phyloP scores from a whole-genome alignment of 164 flowering plant species.

The Hamamelis virginiana region DNA sequence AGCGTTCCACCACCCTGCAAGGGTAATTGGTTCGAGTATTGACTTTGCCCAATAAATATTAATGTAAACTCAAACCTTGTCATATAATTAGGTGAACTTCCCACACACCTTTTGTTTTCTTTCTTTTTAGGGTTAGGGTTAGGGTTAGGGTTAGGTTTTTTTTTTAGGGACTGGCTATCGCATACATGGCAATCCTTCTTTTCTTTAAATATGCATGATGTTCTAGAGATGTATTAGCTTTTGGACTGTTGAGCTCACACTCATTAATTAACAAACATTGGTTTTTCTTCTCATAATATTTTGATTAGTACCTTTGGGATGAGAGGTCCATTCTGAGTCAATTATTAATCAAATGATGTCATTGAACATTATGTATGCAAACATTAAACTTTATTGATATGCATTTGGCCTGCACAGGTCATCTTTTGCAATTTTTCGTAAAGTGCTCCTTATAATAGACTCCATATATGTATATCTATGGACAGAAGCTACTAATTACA shows the following conservation, averaged over 20 bases:
- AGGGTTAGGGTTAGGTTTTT: neutral
- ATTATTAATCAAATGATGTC: too few relatives aligned
- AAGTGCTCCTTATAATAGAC: too few relatives aligned
- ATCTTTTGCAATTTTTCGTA: too few relatives aligned
- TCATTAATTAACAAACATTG: neutral
- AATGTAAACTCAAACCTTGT: neutral
- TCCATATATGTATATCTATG: too few relatives aligned
- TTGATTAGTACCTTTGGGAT: neutral
- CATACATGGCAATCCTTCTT: neutral
- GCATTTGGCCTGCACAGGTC: too few relatives aligned
- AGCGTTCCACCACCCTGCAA: constrained; percentile 33
- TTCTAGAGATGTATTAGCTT: neutral
- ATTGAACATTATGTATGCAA: too few relatives aligned
- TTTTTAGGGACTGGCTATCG: neutral
- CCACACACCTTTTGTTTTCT: neutral
- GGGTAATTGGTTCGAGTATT: constrained; percentile 88
- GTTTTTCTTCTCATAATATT: neutral
- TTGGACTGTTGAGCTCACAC: neutral
- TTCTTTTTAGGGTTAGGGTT: neutral
- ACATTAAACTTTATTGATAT: too few relatives aligned
- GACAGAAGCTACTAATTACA: too few relatives aligned
- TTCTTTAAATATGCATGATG: neutral
- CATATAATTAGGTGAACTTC: too few relatives aligned
- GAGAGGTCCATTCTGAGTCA: too few relatives aligned
- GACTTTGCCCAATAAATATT: constrained; percentile 46